Conservation (phyloP, 495 filamentous ascomycete species). For the Xylaria bambusicola region DNA sequence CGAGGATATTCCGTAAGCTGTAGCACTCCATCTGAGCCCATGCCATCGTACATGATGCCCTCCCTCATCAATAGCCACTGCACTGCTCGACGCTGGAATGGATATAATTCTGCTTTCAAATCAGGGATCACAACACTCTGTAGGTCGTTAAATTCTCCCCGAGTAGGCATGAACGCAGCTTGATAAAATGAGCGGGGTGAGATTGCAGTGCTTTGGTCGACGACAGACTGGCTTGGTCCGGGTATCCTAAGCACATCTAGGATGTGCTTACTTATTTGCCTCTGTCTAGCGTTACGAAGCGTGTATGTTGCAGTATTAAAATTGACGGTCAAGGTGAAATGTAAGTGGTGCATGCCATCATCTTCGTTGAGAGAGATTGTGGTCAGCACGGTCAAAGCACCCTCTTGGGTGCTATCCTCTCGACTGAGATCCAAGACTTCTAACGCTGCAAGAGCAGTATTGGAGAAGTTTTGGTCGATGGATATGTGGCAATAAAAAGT, state of each 20-base stretch:
- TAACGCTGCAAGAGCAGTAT: neutral
- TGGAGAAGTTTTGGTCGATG: constrained; percentile 1
- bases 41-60: constrained; percentile 38
- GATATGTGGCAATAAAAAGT: constrained; percentile 14
- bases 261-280: constrained; percentile 16
- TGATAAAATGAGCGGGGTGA: constrained; percentile 50
- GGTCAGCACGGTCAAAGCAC: constrained; percentile 23
- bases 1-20: constrained; percentile 26
- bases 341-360: constrained; percentile 15
- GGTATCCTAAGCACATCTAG: constrained; percentile 1
- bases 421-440: constrained; percentile 13
- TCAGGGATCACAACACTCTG: constrained; percentile 27
- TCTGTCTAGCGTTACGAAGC: constrained; percentile 21
- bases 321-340: constrained; percentile 23
- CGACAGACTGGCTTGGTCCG: neutral
- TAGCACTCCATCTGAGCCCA: constrained; percentile 3
- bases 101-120: constrained; percentile 40
- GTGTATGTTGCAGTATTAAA: constrained; percentile 27
- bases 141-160: constrained; percentile 25
- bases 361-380: constrained; percentile 16
- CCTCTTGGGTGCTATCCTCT: constrained; percentile 19
- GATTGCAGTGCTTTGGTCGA: constrained; percentile 13
- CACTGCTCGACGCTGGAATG: constrained; percentile 47
- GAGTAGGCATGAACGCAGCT: constrained; percentile 40
- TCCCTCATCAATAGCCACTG: constrained; percentile 50